phyloP scores from a whole-genome alignment of 2,329 filamentous ascomycete genomes.

The Fusarium bulbicola region DNA sequence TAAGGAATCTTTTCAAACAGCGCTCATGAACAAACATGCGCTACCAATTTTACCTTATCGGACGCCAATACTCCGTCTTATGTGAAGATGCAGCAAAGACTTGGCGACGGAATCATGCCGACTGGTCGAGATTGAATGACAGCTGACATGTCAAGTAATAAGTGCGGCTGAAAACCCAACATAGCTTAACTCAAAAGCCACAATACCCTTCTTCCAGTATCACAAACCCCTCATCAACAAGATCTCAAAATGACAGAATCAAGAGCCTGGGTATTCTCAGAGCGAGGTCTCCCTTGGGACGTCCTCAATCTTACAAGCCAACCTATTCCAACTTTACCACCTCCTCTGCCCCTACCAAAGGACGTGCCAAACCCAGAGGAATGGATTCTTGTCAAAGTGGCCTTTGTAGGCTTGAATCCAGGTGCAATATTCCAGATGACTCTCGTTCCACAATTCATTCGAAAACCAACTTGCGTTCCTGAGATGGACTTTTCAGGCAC shows the following conservation, averaged over 20 bases:
- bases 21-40: too few species aligned
- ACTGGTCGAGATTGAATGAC: background rate
- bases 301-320: background rate
- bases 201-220: background rate
- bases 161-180: background rate
- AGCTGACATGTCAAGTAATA: background rate
- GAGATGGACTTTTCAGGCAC: slow-evolving; percentile 57
- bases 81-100: too few species aligned
- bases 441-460: slow-evolving; percentile 51
- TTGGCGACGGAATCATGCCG: background rate
- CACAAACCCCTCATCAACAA: background rate
- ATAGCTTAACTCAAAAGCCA: background rate
- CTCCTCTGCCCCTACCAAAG: slow-evolving; percentile 40
- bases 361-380: slow-evolving; percentile 43
- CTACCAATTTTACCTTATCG: too few species aligned
- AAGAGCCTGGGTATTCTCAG: background rate
- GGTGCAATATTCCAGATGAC: slow-evolving; percentile 54
- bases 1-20: too few species aligned
- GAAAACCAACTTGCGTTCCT: slow-evolving; percentile 49
- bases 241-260: background rate
- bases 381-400: slow-evolving; percentile 53
- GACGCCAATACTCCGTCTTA: background rate
- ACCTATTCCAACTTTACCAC: background rate
- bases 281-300: background rate
- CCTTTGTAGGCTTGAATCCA: slow-evolving; percentile 57